Evolutionary conservation across 345 rosid genomes (phyloP), one percentile per base, ranked within the genome.

Genomic region (Kernera saxatilis): DNA sequence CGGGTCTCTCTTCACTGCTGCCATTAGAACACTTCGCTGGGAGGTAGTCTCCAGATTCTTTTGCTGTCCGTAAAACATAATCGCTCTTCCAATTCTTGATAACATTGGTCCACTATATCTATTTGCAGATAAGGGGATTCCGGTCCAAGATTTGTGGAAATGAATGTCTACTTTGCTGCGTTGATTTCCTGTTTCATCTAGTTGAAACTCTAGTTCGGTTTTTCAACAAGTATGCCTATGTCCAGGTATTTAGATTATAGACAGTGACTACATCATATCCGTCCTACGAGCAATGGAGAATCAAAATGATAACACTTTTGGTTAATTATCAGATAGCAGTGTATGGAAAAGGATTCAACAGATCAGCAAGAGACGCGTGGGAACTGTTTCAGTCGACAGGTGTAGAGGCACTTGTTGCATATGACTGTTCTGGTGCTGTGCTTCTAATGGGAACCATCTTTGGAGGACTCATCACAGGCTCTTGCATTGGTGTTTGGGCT

Each of bases 171-270:
- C 92, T 94, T 63, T 94, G 99, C 82, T 94, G 95, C 15, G 93
- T 91, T 23, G 96, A 91, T 80, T 91, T 94, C 76, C 55, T 94
- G 33, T 94, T 94, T 77, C 84, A 94, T 78, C 86, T 91, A 13
- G 96, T 94, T 67, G 99, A 94, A 79, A 94, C 99, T 49, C 99
- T 94, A 72, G 99, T 91, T 68, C 91, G 99, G 15, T 94, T 91
- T 63, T 94, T 94, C 61, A 94, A 91, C 87, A 94, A 88, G 82
- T 94, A 94, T 59, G 99, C 96, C 1, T 91, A 84, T 73, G 97
- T 91, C 61, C 99, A 85, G 99, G 97, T 94, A 87, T 30, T 77
- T 30, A 33, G 14, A 73, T 27, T 32, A 2, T 45, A 6, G 53
- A 56, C 18, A 37, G 45, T 59, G 6, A n/a, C n/a, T n/a, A n/a